Evolutionary conservation across 768 basidiomycete genomes (phyloP), one percentile per base, ranked within the genome.

Genomic region (Lepiota subincarnata): DNA sequence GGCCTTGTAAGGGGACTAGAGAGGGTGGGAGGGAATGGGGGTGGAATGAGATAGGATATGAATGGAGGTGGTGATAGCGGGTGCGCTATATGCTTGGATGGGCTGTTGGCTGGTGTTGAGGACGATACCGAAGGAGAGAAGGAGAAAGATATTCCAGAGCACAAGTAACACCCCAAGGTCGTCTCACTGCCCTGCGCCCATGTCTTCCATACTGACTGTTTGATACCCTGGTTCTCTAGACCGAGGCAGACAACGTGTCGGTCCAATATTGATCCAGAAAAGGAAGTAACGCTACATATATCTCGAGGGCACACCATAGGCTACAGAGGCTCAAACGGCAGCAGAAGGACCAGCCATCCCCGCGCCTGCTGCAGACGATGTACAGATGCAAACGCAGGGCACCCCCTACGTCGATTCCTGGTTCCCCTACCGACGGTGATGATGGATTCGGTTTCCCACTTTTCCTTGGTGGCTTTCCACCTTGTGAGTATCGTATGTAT

Each of bases 261-360:
- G 57, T 92, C 91, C 61, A 84, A 92, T 58, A 80, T 92, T 50
- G 89, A 92, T 62, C 89, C 89, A 0, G 83, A 89, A 51, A 84
- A 84, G n/a, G n/a, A n/a, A n/a, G n/a, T n/a, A n/a, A n/a, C n/a
- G n/a, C 53, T 66, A 89, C 87, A 0, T 81, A 73, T 48, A 66
- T 64, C 11, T 62, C 68, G 13, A 57, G 66, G n/a, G 57, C 67
- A 22, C 61, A 3, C 58, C 52, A 44, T 52, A 55, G 28, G 62
- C 63, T 40, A 59, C 58, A 18, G 55, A 39, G n/a, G 24, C n/a
- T 11, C 48, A 58, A n/a, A 28, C 26, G 11, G 47, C 38, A 16
- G 57, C 31, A 4, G 31, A 28, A 14, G 38, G 39, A 10, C 24
- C 2, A 24, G 48, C 22, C n/a, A 40, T 12, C n/a, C 26, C 57